Evolutionary conservation across 768 basidiomycete genomes (phyloP), one percentile per base, ranked within the genome.

Genomic region (Rickenella mellea): DNA sequence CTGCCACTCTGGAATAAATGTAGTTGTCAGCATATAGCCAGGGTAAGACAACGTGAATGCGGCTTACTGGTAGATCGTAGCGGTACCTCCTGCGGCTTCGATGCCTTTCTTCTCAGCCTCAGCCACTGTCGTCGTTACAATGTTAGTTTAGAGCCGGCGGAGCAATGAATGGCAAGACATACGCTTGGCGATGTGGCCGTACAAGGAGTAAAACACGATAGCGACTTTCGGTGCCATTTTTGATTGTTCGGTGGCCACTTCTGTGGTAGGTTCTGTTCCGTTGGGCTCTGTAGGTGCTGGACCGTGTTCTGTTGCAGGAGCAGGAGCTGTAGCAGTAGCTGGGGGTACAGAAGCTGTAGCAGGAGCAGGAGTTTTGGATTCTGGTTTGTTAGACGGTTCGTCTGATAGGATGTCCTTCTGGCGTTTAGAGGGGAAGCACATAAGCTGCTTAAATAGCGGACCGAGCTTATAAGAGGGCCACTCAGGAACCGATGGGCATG

Each of bases 151-250:
- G 20, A 17, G 29, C 17, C 39, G 8, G 35, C 11, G 44, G 29
- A 32, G 38, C 17, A 32, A 12, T 32, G 2, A 15, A 22, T 14
- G 12, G 27, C 14, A 4, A 21, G 6, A 67, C 78, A 38, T 53
- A 86, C 85, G 31, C 52, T 73, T 72, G 45, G 68, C 71, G 58
- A 87, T 74, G 57, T 88, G 86, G 49, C 80, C 81, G 56, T 80
- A 83, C 66, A 84, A 59, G 15, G 79, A 61, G 63, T 86, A 87
- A 60, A 86, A 77, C 51, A 86, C 48, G 51, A 86, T 82, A 41
- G 81, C 81, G 48, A 84, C 60, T 49, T 58, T 73, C 20, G 83
- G 80, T 33, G 19, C 22, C 12, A 27, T 40, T 27, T 38, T 46
- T 20, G 29, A 46, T 24, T 33, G 28, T 31, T 37, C 38, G 26